phyloP scores from a whole-genome alignment of 2,329 filamentous ascomycete species.

The Pseudomassariella vexata region DNA sequence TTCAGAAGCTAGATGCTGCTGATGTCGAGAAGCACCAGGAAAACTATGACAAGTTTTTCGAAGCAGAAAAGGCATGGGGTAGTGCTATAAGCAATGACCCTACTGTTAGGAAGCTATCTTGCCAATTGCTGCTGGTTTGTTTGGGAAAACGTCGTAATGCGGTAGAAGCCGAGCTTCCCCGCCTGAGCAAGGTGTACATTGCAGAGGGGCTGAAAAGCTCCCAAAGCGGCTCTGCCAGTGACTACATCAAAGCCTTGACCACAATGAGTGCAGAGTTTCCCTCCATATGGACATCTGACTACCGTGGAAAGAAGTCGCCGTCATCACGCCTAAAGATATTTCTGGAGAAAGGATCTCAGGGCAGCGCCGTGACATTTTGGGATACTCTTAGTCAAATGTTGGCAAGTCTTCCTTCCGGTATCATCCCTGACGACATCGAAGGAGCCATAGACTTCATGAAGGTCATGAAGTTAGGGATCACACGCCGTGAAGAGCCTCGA shows the following conservation, averaged over 20 bases:
- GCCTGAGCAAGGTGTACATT: slow-evolving; percentile 57
- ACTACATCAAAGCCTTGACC: slow-evolving; percentile 63
- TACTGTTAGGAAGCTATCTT: slow-evolving; percentile 43
- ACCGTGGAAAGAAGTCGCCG: slow-evolving; percentile 48
- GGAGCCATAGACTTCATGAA: slow-evolving; percentile 57
- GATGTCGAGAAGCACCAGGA: slow-evolving; percentile 56
- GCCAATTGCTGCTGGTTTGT: slow-evolving; percentile 43
- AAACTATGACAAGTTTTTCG: slow-evolving; percentile 62
- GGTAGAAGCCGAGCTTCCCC: slow-evolving; percentile 42
- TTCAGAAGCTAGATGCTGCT: slow-evolving; percentile 38
- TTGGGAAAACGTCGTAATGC: slow-evolving; percentile 40
- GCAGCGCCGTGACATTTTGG: slow-evolving; percentile 71
- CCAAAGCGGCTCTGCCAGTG: slow-evolving; percentile 68
- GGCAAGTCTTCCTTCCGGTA: slow-evolving; percentile 43
- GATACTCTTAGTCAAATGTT: slow-evolving; percentile 58
- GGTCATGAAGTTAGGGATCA: slow-evolving; percentile 66
- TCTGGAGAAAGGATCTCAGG: slow-evolving; percentile 77
- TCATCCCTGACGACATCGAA: slow-evolving; percentile 47
- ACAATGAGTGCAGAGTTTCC: slow-evolving; percentile 60
- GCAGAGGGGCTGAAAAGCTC: slow-evolving; percentile 66
- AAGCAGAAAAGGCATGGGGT: slow-evolving; percentile 61
- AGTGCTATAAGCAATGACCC: slow-evolving; percentile 58
- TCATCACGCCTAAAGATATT: slow-evolving; percentile 60
- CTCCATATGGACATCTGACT: slow-evolving; percentile 64
- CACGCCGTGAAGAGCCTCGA: slow-evolving; percentile 67